Conservation (phyloP, 306 rosid genomes). For the Corylus avellana region DNA sequence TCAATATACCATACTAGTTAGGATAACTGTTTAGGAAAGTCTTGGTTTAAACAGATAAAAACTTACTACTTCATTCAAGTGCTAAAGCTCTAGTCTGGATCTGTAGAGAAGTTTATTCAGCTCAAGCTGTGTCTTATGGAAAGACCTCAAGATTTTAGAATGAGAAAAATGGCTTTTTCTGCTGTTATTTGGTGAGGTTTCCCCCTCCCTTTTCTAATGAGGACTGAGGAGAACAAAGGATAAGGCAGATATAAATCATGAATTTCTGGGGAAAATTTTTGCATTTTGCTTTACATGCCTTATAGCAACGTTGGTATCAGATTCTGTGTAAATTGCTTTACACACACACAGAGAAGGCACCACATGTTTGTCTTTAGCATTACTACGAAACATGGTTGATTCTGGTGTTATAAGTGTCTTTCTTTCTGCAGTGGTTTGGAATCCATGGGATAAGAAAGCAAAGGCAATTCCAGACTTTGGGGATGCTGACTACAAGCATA, state of each 20-base stretch:
- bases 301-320: background rate
- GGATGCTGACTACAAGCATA: slow-evolving; percentile 60
- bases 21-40: background rate
- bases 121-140: slow-evolving; percentile 4
- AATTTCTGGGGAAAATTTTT: too few species aligned
- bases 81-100: background rate
- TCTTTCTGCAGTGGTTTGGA: slow-evolving; percentile 65
- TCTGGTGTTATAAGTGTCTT: slow-evolving; percentile 1
- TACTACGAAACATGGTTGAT: slow-evolving; percentile 3
- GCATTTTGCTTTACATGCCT: background rate
- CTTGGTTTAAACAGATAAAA: background rate
- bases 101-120: background rate
- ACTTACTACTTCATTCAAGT: background rate
- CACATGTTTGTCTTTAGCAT: background rate
- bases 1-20: background rate
- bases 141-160: slow-evolving; percentile 1
- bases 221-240: too few species aligned
- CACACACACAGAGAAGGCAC: too few species aligned
- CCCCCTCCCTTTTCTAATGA: too few species aligned
- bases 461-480: slow-evolving; percentile 68
- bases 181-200: too few species aligned
- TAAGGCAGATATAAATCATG: too few species aligned
- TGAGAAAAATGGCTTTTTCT: background rate
- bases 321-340: background rate
- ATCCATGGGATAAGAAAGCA: slow-evolving; percentile 85